Base-by-base conservation (phyloP, 2,329 filamentous ascomycete species). In the Neonectria sp. region DNA sequence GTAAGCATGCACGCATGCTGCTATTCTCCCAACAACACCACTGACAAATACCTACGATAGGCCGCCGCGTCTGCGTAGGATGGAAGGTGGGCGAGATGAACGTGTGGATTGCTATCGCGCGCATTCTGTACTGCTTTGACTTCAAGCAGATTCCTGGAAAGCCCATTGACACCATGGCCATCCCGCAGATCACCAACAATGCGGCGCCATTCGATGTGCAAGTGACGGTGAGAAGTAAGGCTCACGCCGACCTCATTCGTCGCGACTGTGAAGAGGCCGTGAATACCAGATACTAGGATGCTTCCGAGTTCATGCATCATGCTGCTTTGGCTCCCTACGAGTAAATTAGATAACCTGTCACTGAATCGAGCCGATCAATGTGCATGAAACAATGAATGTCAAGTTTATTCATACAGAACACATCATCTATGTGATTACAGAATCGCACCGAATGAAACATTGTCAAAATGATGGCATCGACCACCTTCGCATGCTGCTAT, bases 111-210 rank as follows among this genome's bases (percentile, higher is more conserved):
- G 24, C 48, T 13, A 63, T 57, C 46, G 60, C 60, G 11, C 60
- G 60, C 40, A 35, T 63, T 31, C 12, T 63, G 13, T 63, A 63
- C 45, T 63, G 60, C 24, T 63, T 63, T 33, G 60, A 63, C 53
- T 57, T 63, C 25, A 17, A 52, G 24, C 45, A 46, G 24, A n/a
- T 57, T 52, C 60, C 53, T 33, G 45, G 43, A 6, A 61, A 55
- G 35, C 59, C 59, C 25, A 45, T 55, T 21, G 49, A 55, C 21
- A 55, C 43, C n/a, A 31, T 37, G 12, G 48, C 25, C 15, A 49
- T 49, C 15, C 46, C 46, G 12, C 46, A 49, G 46, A 49, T 49
- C 25, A 49, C 46, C 12, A 49, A 49, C 12, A 49, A 49, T 49
- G 59, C 37, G 37, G 43, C 37, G 49, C 59, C 59, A 11, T 61